Base-by-base conservation (phyloP, 2,329 filamentous ascomycete species). In the Nothophoma quercina region DNA sequence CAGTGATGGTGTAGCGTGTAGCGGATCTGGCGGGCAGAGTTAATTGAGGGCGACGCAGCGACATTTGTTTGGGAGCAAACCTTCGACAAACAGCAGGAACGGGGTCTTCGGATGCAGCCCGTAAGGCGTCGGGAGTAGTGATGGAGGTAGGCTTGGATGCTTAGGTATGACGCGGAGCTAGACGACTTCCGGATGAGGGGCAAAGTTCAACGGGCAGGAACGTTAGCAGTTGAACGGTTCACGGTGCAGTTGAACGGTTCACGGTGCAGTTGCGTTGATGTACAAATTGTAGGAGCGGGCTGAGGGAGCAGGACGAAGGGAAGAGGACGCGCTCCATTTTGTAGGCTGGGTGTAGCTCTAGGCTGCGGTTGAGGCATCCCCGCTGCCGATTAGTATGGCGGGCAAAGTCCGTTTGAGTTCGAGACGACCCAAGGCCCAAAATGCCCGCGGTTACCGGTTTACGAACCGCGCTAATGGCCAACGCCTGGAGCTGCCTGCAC, bases 121-220 rank as follows among this genome's bases (percentile, higher is more conserved):
- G 50, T 63, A 56, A 61, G 58, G 56, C 59, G 45, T 54, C 56
- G 56, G n/a, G n/a, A n/a, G 62, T 26, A 35, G 47, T 45, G 47
- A 25, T 51, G 36, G 16, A 44, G 30, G 25, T 34, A 40, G 34
- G 47, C 29, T n/a, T 46, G 42, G 28, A 39, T 33, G 35, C 38
- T 51, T 16, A 40, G 43, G 35, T 56, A 60, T 60, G 60, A 60
- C 57, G 61, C 40, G 47, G 36, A n/a, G 51, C 35, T 35, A 52
- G 58, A 56, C 60, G 55, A 56, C 43, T 46, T 49, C 49, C 51
- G 63, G 34, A 25, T 47, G 42, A 43, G 40, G 36, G 51, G 55
- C 32, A 47, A 51, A 42, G 8, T 30, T 29, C 40, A 30, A 16
- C 35, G 26, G n/a, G 30, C 33, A 33, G 23, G 29, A n/a, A n/a